Evolutionary conservation across 176 grass and related monocot species (phyloP).

Genomic region (Carex cristatella): DNA sequence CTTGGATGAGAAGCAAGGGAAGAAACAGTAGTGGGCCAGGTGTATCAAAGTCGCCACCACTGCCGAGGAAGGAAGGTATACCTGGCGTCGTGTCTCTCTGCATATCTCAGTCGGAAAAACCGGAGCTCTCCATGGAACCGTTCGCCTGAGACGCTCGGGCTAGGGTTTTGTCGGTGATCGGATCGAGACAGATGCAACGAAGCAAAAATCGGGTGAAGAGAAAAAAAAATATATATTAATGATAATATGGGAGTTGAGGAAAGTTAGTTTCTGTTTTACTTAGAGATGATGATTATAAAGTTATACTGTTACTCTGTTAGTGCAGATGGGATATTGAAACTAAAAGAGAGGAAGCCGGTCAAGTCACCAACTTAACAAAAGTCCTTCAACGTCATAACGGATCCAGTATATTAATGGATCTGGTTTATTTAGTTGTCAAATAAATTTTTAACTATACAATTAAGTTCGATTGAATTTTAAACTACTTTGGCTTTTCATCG

Average conservation of each 20-base stretch:
- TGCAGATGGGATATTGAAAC: not conserved
- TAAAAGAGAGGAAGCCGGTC: not conserved
- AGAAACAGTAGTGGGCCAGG: slow-evolving; percentile 90
- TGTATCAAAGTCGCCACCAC: slow-evolving; percentile 47
- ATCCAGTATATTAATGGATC: not conserved
- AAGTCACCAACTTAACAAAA: not conserved
- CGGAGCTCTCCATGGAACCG: slow-evolving; percentile 17
- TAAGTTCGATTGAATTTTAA: too few species aligned
- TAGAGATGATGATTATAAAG: not conserved
- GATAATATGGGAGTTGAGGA: not conserved
- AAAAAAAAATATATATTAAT: not conserved
- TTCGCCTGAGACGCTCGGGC: not conserved
- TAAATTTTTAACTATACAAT: too few species aligned
- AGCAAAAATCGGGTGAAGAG: not conserved
- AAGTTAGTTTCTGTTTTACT: not conserved
- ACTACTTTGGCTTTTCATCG: too few species aligned
- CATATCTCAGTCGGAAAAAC: slow-evolving; percentile 43
- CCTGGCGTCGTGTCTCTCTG: slow-evolving; percentile 40
- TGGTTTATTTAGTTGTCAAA: too few species aligned
- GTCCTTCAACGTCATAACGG: not conserved
- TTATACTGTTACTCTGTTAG: not conserved
- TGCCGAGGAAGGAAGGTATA: slow-evolving; percentile 41
- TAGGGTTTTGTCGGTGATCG: slow-evolving; percentile 22
- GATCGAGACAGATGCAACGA: not conserved
- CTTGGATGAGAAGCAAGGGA: slow-evolving; percentile 91